phyloP scores from a whole-genome alignment of 352 stramenopile genomes.

The Pythium utonaiense region DNA sequence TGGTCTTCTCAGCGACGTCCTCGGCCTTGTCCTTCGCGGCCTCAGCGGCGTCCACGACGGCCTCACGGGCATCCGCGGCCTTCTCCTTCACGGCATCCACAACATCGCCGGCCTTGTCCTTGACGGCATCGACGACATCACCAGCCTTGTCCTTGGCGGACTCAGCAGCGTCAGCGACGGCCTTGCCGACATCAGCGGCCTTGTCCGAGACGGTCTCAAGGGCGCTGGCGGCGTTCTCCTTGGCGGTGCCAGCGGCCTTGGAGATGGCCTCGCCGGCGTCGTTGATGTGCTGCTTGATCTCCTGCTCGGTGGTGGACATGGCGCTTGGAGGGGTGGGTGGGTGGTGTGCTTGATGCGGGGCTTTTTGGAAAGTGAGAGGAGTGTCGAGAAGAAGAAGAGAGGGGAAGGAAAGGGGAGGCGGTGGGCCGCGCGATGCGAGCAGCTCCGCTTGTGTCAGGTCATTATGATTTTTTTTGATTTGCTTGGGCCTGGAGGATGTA shows the following conservation, averaged over 20 bases:
- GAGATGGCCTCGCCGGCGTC: constrained; percentile 48
- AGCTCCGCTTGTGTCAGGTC: too few relatives aligned
- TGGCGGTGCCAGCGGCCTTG: constrained; percentile 48
- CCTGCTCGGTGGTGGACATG: constrained; percentile 2
- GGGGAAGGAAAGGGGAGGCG: too few relatives aligned
- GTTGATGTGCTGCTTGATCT: constrained; percentile 56
- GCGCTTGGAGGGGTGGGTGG: neutral
- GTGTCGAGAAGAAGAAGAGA: too few relatives aligned
- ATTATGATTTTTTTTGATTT: too few relatives aligned
- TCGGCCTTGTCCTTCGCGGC: constrained; percentile 45
- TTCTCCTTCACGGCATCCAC: constrained; percentile 44
- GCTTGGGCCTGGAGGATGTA: neutral
- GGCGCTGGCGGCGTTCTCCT: constrained; percentile 41
- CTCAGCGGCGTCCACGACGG: constrained; percentile 32
- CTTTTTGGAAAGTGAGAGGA: constrained; percentile 11
- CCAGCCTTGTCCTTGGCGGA: constrained; percentile 44
- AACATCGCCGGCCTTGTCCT: constrained; percentile 22
- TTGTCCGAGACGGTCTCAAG: constrained; percentile 26
- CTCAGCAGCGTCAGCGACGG: constrained; percentile 34
- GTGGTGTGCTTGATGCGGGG: neutral
- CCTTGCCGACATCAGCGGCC: constrained; percentile 30
- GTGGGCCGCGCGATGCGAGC: too few relatives aligned
- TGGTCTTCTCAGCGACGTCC: constrained; percentile 44
- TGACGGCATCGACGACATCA: constrained; percentile 43
- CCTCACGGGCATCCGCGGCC: constrained; percentile 29